Percentiles rank a stretch among this genome's conserved stretches.
phyloP scores from a whole-genome alignment of 2,329 filamentous ascomycete species.

The Calonectria pseudoturangicola region DNA sequence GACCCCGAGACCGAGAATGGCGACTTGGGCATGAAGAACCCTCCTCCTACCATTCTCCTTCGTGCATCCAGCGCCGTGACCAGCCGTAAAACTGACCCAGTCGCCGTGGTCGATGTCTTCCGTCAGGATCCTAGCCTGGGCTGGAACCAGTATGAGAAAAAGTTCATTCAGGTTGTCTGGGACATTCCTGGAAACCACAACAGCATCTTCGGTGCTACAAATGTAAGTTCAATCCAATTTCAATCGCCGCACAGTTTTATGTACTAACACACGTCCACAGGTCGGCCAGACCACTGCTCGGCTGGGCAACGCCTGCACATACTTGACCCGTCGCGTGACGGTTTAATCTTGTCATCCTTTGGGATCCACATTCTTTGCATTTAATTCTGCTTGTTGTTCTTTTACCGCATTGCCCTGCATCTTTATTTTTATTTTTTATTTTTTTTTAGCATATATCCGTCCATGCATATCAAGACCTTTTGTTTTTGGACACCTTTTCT shows the following conservation, averaged over 20 bases:
- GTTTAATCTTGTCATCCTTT: constrained; percentile 10
- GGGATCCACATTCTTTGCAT: neutral
- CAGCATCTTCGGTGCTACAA: constrained; percentile 32
- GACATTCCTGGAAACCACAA: constrained; percentile 37
- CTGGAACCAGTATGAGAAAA: constrained; percentile 34
- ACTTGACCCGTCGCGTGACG: constrained; percentile 26
- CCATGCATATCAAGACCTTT: constrained; percentile 17
- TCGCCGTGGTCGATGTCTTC: constrained; percentile 32
- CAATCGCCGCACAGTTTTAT: neutral
- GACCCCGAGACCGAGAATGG: constrained; percentile 26
- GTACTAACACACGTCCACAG: constrained; percentile 3
- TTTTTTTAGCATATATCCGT: constrained; percentile 18
- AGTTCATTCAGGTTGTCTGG: constrained; percentile 34
- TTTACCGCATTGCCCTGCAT: neutral
- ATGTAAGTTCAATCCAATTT: neutral
- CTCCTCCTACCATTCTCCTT: constrained; percentile 31
- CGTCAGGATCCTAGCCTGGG: constrained; percentile 31
- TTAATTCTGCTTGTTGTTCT: neutral
- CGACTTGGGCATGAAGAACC: constrained; percentile 25
- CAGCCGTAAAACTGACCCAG: constrained; percentile 28
- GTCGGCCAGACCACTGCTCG: constrained; percentile 28
- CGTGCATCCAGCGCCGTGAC: constrained; percentile 30
- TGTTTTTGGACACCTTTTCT: constrained; percentile 5
- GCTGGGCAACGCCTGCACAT: constrained; percentile 30
- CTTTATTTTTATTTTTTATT: neutral